These are phyloP conservation scores for Colletotrichum sp. DNA, from an alignment of 2,329 filamentous ascomycete genomes.

Conservation along the genomic window DNA sequence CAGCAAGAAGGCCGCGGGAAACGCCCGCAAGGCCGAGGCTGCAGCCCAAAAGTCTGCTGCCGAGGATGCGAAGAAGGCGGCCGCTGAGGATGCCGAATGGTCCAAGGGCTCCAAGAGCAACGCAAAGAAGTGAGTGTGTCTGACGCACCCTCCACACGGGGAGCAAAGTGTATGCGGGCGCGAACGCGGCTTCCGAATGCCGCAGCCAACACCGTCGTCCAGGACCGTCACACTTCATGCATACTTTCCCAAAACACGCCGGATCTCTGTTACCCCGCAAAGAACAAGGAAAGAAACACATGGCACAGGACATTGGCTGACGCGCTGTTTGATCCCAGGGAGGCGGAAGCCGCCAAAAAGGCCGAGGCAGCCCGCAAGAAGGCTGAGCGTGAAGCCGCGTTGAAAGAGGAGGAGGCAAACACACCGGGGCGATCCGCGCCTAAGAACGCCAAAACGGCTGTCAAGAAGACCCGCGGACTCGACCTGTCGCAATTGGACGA, in stretches of 20 bases:
- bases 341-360: constrained; percentile 83
- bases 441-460: constrained; percentile 72
- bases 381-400: constrained; percentile 84
- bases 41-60: constrained; percentile 80
- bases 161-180: neutral
- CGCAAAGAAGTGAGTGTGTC: constrained; percentile 78
- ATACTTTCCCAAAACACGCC: neutral
- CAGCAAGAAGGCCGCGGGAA: constrained; percentile 87
- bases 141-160: neutral
- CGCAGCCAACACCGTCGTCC: neutral
- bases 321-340: constrained; percentile 55
- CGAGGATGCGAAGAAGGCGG: constrained; percentile 69
- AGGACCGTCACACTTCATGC: neutral
- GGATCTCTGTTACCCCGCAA: neutral
- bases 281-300: neutral
- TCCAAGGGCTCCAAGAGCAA: constrained; percentile 82
- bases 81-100: constrained; percentile 80
- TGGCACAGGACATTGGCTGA: constrained; percentile 3
- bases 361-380: constrained; percentile 86
- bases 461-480: constrained; percentile 74
- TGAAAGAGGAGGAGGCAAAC: constrained; percentile 81
- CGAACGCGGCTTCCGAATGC: neutral
- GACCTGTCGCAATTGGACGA: constrained; percentile 78
- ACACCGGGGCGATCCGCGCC: constrained; percentile 61
- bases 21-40: constrained; percentile 90